Evolutionary conservation across 768 basidiomycete genomes (phyloP), one percentile per base, ranked within the genome.

Genomic region (Suillus spraguei): DNA sequence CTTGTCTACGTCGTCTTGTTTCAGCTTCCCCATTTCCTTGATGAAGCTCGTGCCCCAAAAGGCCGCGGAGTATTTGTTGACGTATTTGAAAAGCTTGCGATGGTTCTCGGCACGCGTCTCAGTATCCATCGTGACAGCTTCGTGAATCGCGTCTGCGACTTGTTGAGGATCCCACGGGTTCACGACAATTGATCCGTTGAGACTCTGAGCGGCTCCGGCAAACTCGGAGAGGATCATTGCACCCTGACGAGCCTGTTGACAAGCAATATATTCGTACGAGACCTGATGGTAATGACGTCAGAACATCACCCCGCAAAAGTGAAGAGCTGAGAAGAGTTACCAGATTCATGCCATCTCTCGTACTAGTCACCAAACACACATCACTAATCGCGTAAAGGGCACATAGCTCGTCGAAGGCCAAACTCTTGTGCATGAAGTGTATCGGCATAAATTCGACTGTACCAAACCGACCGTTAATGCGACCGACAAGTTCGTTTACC

Each of bases 381-480:
- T 99, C 97, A 72, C 92, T 94, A 70, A 98, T 85, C 24, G 97
- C 95, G 73, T 99, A 99, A 61, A 99, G 84, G n/a, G 97, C 97
- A 64, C 95, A 96, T 9, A 99, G 85, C 73, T 99, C 97, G 73
- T 97, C 94, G 72, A 98, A 96, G 0, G 88, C 79, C 60, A 99
- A 81, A 66, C 88, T 91, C 78, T 96, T 96, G 84, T 99, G 97
- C 94, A 99, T 94, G 77, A 97, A 99, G 77, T 99, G 97, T 64
- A 99, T 99, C 7, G 97, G 97, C 94, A 98, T 97, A 75, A 97
- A 99, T 69, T 99, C 97, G 72, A 99, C 95, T 1, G 97, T 99
- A 36, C 97, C 97, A 71, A 99, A 99, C 10, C 95, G 91, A 9
- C 97, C 97, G 73, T 99, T 99, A 79, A 99, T 99, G 32, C 97